phyloP scores from a whole-genome alignment of 2,329 filamentous ascomycete genomes.

The Fusarium sarcochroum region DNA sequence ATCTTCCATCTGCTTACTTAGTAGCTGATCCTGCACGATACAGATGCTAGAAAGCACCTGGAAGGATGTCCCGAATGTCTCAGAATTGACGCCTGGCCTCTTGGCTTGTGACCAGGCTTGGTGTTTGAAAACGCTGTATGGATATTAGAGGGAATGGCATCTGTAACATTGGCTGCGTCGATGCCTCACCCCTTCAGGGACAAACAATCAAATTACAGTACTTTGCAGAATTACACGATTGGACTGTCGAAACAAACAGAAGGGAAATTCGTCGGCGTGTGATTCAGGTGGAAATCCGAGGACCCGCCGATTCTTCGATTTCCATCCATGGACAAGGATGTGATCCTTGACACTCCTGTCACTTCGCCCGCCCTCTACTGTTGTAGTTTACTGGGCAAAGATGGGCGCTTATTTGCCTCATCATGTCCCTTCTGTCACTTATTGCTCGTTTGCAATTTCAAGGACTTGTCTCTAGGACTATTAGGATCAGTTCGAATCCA shows the following conservation, averaged over 20 bases:
- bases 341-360: slow-evolving; percentile 24
- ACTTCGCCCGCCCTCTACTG: slow-evolving; percentile 7
- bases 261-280: slow-evolving; percentile 24
- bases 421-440: slow-evolving; percentile 13
- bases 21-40: not conserved
- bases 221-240: not conserved
- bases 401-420: slow-evolving; percentile 34
- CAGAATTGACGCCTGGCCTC: slow-evolving; percentile 27
- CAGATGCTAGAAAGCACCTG: slow-evolving; percentile 2
- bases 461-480: slow-evolving; percentile 9
- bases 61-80: slow-evolving; percentile 13
- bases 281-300: slow-evolving; percentile 39
- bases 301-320: slow-evolving; percentile 37
- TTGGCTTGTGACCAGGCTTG: slow-evolving; percentile 22
- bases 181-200: slow-evolving; percentile 11
- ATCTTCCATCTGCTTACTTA: slow-evolving; percentile 15
- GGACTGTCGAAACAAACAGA: slow-evolving; percentile 16
- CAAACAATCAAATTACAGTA: slow-evolving; percentile 26
- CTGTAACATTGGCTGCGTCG: slow-evolving; percentile 28
- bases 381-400: slow-evolving; percentile 5
- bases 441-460: not conserved
- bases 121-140: slow-evolving; percentile 17
- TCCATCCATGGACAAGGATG: slow-evolving; percentile 28
- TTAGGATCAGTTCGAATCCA: slow-evolving; percentile 11
- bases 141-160: slow-evolving; percentile 14